Base-by-base conservation (phyloP, 768 basidiomycete species). In the Tricholoma furcatifolium region DNA sequence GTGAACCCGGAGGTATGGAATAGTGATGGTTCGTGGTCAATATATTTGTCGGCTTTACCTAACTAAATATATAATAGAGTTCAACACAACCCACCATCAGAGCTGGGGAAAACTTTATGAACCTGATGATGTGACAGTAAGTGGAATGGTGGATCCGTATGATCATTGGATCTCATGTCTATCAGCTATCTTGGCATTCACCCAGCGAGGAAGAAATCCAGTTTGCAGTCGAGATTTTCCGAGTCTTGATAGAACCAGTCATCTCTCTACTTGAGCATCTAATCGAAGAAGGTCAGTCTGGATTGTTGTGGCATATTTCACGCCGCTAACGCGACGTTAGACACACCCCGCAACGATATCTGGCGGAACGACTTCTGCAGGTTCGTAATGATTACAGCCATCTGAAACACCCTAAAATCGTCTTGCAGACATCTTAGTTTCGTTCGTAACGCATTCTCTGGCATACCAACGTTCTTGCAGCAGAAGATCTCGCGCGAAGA, bases 291-390 rank as follows among this genome's bases (percentile, higher is more conserved):
- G 80, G 81, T 81, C 66, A 18, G 72, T 70, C 10, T 10, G 47
- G 32, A 44, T 36, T 24, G 23, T 5, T 11, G 44, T n/a, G 18
- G 11, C 47, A 24, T 15, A 11, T 24, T 4, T 15, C 4, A 32
- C 31, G 10, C 17, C 27, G 17, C n/a, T 21, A 53, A 21, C 12
- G 10, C 11, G 32, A 17, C 14, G 17, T 38, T 50, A 81, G 80
- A 70, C 42, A 62, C 74, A 39, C 60, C 70, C 23, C 77, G 83
- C 18, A 79, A 88, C 65, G 77, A 79, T 14, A 57, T 77, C 14
- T 94, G 91, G 91, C 78, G 86, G 11, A 93, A 91, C 66, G 89
- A 93, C 57, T 91, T 93, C 63, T 93, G 91, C 71, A 80, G 91
- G 79, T 85, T 30, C 36, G 76, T 70, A 30, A 11, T n/a, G 5